Evolutionary conservation across 148 eudicot genomes (phyloP), one percentile per base, ranked within the genome.

Genomic region (Persicaria maculosa): DNA sequence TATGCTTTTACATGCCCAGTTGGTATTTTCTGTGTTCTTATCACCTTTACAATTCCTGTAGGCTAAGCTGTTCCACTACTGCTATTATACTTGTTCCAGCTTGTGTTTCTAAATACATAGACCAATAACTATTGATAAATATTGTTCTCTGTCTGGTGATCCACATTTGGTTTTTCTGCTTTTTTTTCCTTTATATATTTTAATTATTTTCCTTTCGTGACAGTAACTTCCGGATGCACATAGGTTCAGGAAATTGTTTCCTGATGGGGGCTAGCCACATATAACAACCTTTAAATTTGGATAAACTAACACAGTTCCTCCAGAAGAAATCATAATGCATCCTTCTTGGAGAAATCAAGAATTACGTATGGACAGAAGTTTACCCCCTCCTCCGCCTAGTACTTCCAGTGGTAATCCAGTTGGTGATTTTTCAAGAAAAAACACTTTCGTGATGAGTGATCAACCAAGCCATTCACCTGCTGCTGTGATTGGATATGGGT

Each of bases 341-440:
- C 71, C 48, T 78, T 64, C 78, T 47, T 14, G 74, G 47, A 78
- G 65, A 78, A 14, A 62, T 73, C 77, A 36, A 62, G 83, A 68
- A 17, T 9, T 57, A 65, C 79, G 73, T 57, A 61, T 53, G 59
- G 77, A 65, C 47, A 84, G 76, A 64, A 84, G 50, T 20, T 70
- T 54, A 40, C 19, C 20, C 50, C 48, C 69, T 79, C 76, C 81
- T 74, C 78, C 57, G 25, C 71, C 79, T 47, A 81, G 68, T 45
- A 77, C 50, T 53, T 48, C 44, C 47, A 52, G 68, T 71, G 31
- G n/a, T 31, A 69, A 75, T 70, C 50, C 15, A 74, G 10, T 78
- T 47, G 76, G 67, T 44, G 80, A 76, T 20, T 77, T 77, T 15
- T 72, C 85, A 44, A 80, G 86, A 74, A 87, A 84, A 76, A 84